Base-by-base conservation (phyloP, 2,329 filamentous ascomycete species). In the Aspergillus pseudoterreus region DNA sequence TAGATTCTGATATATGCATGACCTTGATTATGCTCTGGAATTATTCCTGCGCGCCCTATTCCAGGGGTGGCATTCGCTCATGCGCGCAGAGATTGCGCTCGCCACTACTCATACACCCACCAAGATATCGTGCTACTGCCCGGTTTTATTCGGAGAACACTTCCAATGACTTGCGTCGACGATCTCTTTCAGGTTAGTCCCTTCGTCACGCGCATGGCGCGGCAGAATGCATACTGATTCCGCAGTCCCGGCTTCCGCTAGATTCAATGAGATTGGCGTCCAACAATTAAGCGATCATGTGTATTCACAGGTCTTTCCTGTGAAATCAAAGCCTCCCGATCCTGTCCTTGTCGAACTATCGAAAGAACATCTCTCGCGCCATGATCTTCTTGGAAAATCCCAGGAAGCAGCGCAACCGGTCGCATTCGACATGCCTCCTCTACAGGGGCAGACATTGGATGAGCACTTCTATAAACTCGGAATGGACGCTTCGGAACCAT, bases 391-490 rank as follows among this genome's bases (percentile, higher is more conserved):
- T 12, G 94, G 90, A 35, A 97, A 96, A 78, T 95, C 91, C 58
- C 90, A 88, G 63, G 91, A 95, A 70, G 83, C 82, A 41, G 60
- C 78, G 24, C 74, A 79, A 0, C 90, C 94, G 1, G 86, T 99
- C 63, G 88, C 84, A 10, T 96, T 99, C 68, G 85, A 96, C 62
- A 75, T 97, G 3, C 94, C 94, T 0, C 71, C 78, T 1, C 78
- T 99, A 1, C 86, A 91, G 54, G 94, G 94, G 12, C 68, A 80
- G 27, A 90, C 87, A 0, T 77, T 99, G 10, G 94, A 99, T 68
- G 92, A 97, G 68, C 95, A 99, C 72, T 99, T 99, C 65, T 79
- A 90, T 73, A 91, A 84, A 66, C 81, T 99, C 9, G 95, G 92
- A 21, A 79, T 87, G 67, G 90, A 96, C 68, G 85, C 87, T 41